Conservation (phyloP, 1,284 basidiomycete genomes). For the Blastosporella zonata region DNA sequence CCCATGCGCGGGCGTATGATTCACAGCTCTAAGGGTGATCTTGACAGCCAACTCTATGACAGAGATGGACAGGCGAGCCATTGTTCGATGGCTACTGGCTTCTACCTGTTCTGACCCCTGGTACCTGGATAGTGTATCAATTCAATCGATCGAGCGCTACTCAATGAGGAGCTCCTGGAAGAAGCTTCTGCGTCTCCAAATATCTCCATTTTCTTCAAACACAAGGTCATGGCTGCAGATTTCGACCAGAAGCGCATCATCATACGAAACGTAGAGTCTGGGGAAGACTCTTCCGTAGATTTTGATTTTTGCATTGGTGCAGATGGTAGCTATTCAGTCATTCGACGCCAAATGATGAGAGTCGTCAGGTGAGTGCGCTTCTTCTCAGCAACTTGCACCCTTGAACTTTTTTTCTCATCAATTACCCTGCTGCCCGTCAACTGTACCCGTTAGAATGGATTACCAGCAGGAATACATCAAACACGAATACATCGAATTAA, state of each 20-base stretch:
- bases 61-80: slow-evolving; percentile 75
- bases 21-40: slow-evolving; percentile 70
- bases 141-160: slow-evolving; percentile 85
- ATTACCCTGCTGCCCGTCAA: slow-evolving; percentile 24
- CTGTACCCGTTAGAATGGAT: slow-evolving; percentile 68
- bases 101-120: slow-evolving; percentile 23
- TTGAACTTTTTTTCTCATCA: slow-evolving; percentile 28
- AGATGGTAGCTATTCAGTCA: slow-evolving; percentile 86
- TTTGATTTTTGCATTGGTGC: slow-evolving; percentile 89
- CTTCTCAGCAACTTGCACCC: slow-evolving; percentile 22
- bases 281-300: slow-evolving; percentile 41
- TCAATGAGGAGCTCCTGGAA: slow-evolving; percentile 84
- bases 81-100: slow-evolving; percentile 21
- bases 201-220: slow-evolving; percentile 75
- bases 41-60: slow-evolving; percentile 86
- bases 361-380: slow-evolving; percentile 67
- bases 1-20: slow-evolving; percentile 98
- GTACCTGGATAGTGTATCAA: slow-evolving; percentile 72
- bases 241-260: slow-evolving; percentile 66
- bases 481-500: slow-evolving; percentile 95
- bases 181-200: slow-evolving; percentile 62
- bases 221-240: slow-evolving; percentile 72
- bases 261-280: slow-evolving; percentile 43
- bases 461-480: slow-evolving; percentile 93
- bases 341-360: slow-evolving; percentile 87